phyloP scores from a whole-genome alignment of 2,329 filamentous ascomycete genomes.

The Penicillium concentricum region DNA sequence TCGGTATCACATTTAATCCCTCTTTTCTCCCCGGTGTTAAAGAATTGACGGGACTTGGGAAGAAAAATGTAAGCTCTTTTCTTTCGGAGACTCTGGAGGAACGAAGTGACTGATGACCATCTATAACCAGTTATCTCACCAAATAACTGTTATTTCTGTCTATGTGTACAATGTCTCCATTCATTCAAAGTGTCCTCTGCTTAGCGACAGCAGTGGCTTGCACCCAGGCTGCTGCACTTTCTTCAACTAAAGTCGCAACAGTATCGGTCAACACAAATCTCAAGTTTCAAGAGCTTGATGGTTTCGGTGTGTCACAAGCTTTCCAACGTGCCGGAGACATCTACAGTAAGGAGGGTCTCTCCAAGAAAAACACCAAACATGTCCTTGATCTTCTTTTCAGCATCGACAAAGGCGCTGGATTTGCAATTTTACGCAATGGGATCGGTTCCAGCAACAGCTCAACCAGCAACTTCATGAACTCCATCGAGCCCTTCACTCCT shows the following conservation, averaged over 20 bases:
- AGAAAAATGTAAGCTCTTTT: no score
- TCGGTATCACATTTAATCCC: no score
- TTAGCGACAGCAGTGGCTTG: neutral
- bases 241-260: neutral
- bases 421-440: slow-evolving; percentile 53
- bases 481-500: slow-evolving; percentile 48
- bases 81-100: no score
- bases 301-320: slow-evolving; percentile 52
- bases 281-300: slow-evolving; percentile 43
- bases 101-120: no score
- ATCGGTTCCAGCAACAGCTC: slow-evolving; percentile 42
- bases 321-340: slow-evolving; percentile 48
- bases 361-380: slow-evolving; percentile 27
- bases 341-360: slow-evolving; percentile 24
- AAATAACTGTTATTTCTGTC: no score
- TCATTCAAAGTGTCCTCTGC: neutral
- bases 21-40: no score
- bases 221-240: neutral
- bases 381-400: slow-evolving; percentile 50
- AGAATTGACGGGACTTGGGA: no score
- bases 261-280: slow-evolving; percentile 18
- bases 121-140: no score
- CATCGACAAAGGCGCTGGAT: slow-evolving; percentile 47
- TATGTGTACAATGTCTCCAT: neutral
- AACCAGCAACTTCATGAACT: slow-evolving; percentile 19